These are phyloP conservation scores for Nadsonia commutata DNA, from an alignment of 1,139 yeast species.

Conservation along the genomic window DNA sequence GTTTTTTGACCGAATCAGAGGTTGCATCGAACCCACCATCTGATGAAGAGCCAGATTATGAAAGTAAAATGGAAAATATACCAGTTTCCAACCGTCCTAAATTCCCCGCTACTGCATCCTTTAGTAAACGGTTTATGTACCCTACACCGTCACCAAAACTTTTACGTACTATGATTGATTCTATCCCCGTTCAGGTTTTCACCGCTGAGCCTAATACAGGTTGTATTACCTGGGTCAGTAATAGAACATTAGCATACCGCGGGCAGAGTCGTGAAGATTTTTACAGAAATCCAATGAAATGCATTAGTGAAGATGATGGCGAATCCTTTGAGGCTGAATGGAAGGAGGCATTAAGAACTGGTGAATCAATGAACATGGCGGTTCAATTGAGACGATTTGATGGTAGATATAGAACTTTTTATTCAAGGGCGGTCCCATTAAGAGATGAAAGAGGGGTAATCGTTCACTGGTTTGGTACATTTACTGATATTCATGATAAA, in stretches of 20 bases:
- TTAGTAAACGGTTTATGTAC: slow-evolving; percentile 7
- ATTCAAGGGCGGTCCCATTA: slow-evolving; percentile 22
- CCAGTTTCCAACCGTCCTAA: neutral
- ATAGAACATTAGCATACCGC: slow-evolving; percentile 21
- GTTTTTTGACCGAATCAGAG: slow-evolving; percentile 12
- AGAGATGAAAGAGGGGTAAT: slow-evolving; percentile 21
- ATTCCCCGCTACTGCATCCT: slow-evolving; percentile 1
- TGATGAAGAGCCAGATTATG: neutral
- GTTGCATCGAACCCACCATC: slow-evolving; percentile 2
- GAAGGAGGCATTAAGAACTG: slow-evolving; percentile 18
- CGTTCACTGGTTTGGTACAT: slow-evolving; percentile 24
- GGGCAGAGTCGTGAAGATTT: slow-evolving; percentile 21
- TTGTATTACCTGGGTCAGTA: slow-evolving; percentile 22
- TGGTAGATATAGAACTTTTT: slow-evolving; percentile 20
- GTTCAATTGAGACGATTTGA: slow-evolving; percentile 22
- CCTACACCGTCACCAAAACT: slow-evolving; percentile 16
- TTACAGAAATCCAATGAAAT: slow-evolving; percentile 13
- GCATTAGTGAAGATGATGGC: slow-evolving; percentile 22
- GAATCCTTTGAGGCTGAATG: slow-evolving; percentile 16
- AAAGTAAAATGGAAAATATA: slow-evolving; percentile 1
- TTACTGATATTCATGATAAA: slow-evolving; percentile 24
- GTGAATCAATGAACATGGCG: slow-evolving; percentile 20
- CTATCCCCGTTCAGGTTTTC: slow-evolving; percentile 24
- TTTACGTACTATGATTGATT: slow-evolving; percentile 21
- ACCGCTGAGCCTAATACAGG: slow-evolving; percentile 22